phyloP scores from a whole-genome alignment of 2,329 filamentous ascomycete genomes.

The Penicillium nordicum region DNA sequence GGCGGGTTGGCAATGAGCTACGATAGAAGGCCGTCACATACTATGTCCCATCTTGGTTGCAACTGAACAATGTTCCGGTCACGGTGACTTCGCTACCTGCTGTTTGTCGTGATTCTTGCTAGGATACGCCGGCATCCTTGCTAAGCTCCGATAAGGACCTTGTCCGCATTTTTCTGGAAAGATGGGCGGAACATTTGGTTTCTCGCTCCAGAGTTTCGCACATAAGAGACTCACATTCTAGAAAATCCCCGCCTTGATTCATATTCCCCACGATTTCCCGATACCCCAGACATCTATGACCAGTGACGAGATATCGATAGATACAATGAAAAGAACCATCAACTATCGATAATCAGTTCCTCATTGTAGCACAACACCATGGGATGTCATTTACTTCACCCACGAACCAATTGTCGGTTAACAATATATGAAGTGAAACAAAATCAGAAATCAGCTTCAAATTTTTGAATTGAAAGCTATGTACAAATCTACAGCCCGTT shows the following conservation, averaged over 20 bases:
- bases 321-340: background rate
- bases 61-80: background rate
- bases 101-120: background rate
- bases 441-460: slow-evolving; percentile 14
- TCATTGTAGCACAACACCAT: background rate
- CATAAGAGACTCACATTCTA: background rate
- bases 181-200: background rate
- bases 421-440: background rate
- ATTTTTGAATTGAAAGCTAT: slow-evolving; percentile 20
- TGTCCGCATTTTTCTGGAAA: background rate
- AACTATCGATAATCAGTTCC: background rate
- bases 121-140: background rate
- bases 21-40: background rate
- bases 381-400: too few relatives aligned
- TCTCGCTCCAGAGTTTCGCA: background rate
- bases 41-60: background rate
- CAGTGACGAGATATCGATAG: background rate
- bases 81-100: background rate
- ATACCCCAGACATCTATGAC: slow-evolving; percentile 7
- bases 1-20: background rate
- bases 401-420: background rate
- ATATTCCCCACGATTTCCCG: background rate
- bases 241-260: background rate
- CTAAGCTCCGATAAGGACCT: background rate
- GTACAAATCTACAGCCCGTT: slow-evolving; percentile 17